Conservation (phyloP, 306 rosid species). For the Gleditsia sinensis region DNA sequence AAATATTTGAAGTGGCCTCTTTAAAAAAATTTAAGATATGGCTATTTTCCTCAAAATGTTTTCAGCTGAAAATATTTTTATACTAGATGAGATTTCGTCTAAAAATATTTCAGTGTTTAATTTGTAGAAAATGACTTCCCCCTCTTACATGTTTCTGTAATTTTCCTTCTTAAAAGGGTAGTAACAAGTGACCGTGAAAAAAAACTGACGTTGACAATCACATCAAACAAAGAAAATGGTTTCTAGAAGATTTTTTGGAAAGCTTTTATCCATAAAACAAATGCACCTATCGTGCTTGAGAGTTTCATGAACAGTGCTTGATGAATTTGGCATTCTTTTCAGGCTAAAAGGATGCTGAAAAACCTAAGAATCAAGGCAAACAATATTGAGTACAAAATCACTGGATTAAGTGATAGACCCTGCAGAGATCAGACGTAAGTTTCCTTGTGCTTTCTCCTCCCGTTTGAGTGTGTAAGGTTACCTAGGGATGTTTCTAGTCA, state of each 20-base stretch:
- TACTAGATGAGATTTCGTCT: neutral
- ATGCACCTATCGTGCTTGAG: neutral
- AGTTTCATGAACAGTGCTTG: neutral
- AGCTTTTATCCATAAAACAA: neutral
- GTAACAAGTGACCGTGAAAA: neutral
- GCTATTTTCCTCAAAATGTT: neutral
- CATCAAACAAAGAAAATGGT: neutral
- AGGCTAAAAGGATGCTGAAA: conserved; percentile 52
- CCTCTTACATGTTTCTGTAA: too few relatives aligned
- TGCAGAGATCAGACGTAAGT: conserved; percentile 50
- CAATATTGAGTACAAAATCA: conserved; percentile 52
- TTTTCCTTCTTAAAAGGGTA: neutral
- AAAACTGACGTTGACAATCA: neutral
- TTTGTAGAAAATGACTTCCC: too few relatives aligned
- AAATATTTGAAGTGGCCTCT: neutral
- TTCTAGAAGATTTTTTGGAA: neutral
- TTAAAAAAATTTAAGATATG: neutral
- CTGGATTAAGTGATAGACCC: conserved; percentile 50
- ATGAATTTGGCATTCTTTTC: neutral
- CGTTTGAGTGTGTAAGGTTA: neutral
- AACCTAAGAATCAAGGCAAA: conserved; percentile 46
- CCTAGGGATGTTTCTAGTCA: neutral
- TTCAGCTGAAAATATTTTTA: neutral
- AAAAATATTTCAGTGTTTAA: neutral
- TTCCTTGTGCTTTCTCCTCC: neutral